A percentile compares a stretch with the other conserved stretches of the same genome.
Evolutionary conservation across 805 yeast species (phyloP).

Genomic region (Kazachstania psychrophila): DNA sequence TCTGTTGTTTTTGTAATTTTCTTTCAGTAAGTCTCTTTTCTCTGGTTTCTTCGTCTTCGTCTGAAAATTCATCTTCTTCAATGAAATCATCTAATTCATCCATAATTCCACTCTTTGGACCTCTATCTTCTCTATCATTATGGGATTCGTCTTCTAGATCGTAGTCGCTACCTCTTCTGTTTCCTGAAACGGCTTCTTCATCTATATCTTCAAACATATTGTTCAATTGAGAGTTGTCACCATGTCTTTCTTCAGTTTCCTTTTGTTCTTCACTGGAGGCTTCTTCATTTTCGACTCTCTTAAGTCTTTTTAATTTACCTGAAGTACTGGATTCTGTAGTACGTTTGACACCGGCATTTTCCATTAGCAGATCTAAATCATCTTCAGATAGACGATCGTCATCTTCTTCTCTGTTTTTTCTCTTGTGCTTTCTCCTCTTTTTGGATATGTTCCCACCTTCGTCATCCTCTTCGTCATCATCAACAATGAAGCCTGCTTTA

Average conservation of each 20-base stretch:
- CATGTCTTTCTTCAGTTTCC: conserved; percentile 11
- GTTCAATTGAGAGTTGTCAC: conserved; percentile 25
- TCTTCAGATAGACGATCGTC: conserved; percentile 82
- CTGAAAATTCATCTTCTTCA: conserved; percentile 93
- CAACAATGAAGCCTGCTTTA: conserved; percentile 89
- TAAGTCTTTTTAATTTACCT: conserved; percentile 63
- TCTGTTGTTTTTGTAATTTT: conserved; percentile 30
- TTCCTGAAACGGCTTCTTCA: conserved; percentile 15
- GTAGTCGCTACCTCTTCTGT: conserved; percentile 13
- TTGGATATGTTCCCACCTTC: conserved; percentile 28
- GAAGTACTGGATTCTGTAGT: conserved; percentile 31
- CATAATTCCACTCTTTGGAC: conserved; percentile 33
- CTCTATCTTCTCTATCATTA: conserved; percentile 16
- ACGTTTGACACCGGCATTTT: conserved; percentile 73
- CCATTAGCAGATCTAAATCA: conserved; percentile 84
- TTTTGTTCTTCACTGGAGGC: conserved; percentile 27
- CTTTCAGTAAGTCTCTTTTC: conserved; percentile 32
- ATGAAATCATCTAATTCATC: conserved; percentile 96
- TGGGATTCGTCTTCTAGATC: conserved; percentile 16
- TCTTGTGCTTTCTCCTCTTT: conserved; percentile 33
- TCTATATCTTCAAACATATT: conserved; percentile 37
- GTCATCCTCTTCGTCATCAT: conserved; percentile 72
- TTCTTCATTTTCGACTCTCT: conserved; percentile 52
- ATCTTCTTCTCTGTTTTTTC: conserved; percentile 35
- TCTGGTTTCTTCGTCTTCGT: conserved; percentile 53